Evolutionary conservation across 345 rosid genomes (phyloP).

Genomic region (Dipteronia sinensis): DNA sequence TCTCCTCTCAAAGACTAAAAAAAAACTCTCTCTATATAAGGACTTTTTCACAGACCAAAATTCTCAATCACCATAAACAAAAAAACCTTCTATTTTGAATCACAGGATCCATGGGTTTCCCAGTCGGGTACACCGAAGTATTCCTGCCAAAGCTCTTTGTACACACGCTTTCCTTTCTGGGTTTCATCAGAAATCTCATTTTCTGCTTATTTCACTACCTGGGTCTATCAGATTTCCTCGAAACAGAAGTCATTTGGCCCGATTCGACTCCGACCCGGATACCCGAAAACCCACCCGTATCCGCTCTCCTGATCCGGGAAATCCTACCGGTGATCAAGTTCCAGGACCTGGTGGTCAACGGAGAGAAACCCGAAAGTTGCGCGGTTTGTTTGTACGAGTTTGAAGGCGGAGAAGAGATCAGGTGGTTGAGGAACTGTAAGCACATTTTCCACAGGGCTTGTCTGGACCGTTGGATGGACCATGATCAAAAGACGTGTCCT

Average conservation of each 20-base stretch:
- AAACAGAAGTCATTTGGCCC: conserved; percentile 61
- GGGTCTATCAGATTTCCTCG: conserved; percentile 83
- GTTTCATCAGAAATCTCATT: conserved; percentile 55
- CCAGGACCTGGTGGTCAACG: conserved; percentile 42
- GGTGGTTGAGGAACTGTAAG: conserved; percentile 74
- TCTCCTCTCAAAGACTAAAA: neutral
- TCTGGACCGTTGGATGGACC: conserved; percentile 97
- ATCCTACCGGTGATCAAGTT: conserved; percentile 69
- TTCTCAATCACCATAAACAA: neutral
- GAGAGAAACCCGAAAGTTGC: conserved; percentile 68
- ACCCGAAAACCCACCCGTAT: conserved; percentile 48
- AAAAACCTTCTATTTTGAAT: neutral
- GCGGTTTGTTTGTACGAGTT: conserved; percentile 84
- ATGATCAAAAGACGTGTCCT: conserved; percentile 83
- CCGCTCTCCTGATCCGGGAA: conserved; percentile 81
- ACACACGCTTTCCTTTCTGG: conserved; percentile 63
- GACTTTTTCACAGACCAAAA: neutral
- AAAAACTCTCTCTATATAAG: conserved; percentile 12
- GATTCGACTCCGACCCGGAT: conserved; percentile 38
- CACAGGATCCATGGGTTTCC: conserved; percentile 67
- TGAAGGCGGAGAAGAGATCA: conserved; percentile 72
- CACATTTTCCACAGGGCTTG: conserved; percentile 84
- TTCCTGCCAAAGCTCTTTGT: conserved; percentile 72
- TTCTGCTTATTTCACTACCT: conserved; percentile 50
- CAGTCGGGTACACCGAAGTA: conserved; percentile 76